These are phyloP conservation scores for Nothophoma quercina DNA, from an alignment of 2,329 filamentous ascomycete species.

Conservation along the genomic window DNA sequence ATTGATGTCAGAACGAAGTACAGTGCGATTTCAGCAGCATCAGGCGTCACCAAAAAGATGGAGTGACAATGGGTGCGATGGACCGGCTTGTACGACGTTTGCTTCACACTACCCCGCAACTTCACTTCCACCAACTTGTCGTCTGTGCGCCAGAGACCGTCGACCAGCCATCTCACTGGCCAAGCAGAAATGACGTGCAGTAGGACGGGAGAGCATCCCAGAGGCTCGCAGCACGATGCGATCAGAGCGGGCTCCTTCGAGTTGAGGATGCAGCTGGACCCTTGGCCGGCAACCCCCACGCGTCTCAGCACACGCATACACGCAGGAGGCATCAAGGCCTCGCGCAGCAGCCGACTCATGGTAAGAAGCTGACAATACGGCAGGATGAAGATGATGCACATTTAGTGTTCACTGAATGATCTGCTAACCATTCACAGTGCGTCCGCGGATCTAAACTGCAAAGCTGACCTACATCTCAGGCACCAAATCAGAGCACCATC, in stretches of 20 bases:
- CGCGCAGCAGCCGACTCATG: not conserved
- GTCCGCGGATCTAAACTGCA: not conserved
- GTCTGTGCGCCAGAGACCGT: constrained; percentile 18
- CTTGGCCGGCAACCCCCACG: constrained; percentile 13
- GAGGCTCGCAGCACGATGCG: constrained; percentile 6
- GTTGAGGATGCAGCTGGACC: not conserved
- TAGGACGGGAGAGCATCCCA: constrained; percentile 4
- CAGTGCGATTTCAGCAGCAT: too few species aligned
- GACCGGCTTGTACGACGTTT: constrained; percentile 22
- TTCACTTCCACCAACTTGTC: constrained; percentile 8
- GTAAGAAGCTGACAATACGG: not conserved
- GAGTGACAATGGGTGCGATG: too few species aligned
- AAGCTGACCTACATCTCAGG: not conserved
- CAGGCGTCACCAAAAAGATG: too few species aligned
- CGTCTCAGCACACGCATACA: constrained; percentile 12
- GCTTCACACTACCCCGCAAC: constrained; percentile 33
- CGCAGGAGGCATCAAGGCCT: not conserved
- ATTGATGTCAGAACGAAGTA: not conserved
- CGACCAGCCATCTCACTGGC: constrained; percentile 9
- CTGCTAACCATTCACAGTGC: not conserved
- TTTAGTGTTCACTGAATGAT: too few species aligned
- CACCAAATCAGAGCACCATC: not conserved
- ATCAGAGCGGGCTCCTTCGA: constrained; percentile 6
- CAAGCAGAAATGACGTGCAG: constrained; percentile 17
- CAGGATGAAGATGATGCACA: too few species aligned